Base-by-base conservation (phyloP, 352 stramenopile species). In the Phytophthora parvispora region DNA sequence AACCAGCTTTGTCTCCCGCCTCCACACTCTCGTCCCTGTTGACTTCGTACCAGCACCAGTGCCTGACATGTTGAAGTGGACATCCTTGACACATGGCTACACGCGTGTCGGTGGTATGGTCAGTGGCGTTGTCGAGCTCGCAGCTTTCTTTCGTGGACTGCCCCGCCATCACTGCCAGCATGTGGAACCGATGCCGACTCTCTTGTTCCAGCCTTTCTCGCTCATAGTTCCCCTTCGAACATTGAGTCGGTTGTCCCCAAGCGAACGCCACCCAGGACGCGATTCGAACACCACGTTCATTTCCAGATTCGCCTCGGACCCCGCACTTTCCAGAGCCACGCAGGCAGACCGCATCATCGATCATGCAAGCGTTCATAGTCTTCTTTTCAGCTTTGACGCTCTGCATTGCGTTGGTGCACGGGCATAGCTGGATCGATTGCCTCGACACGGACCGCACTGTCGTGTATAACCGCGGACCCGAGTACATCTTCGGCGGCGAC, bases 351-450 rank as follows among this genome's bases (percentile, higher is more conserved):
- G 43, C n/a, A n/a, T n/a, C n/a, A n/a, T 59, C 13, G 24, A 47
- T 6, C 29, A 78, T 72, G 66, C 55, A 27, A 34, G 54, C 43
- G 51, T 67, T 49, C 22, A 22, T 49, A 56, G 8, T 52, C 20
- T 7, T 63, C 9, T 10, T 63, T 6, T 49, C 74, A n/a, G n/a
- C 65, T 8, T 51, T 72, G 42, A n/a, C 59, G 53, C 32, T 74
- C 29, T 67, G 16, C 53, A 52, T 70, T 24, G 54, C 27, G 8
- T 36, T 6, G 5, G 67, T 80, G 34, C 53, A 69, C 12, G 78
- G 78, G 8, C 82, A 91, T 57, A 81, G 68, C 50, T 92, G 84
- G 85, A 87, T 93, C 71, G 86, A 94, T 67, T 94, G 86, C 59
- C 74, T 94, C 42, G 86, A 90, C 56, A 86, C 69, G 7, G 67